Percentiles rank a stretch among this genome's conserved stretches.
phyloP scores from a whole-genome alignment of 306 rosid species.

The Sicyos baderoa region DNA sequence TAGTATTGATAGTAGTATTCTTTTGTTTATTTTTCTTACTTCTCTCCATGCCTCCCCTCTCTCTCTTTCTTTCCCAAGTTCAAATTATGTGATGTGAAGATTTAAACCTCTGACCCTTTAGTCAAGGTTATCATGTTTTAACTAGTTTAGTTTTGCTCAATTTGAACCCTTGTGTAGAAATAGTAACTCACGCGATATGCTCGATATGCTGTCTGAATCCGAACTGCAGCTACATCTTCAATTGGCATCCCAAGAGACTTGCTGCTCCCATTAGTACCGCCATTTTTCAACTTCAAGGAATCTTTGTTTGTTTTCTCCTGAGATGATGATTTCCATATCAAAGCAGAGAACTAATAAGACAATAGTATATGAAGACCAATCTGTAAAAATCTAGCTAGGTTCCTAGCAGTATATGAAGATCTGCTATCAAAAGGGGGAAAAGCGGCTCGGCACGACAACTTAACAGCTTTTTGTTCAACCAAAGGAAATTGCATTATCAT shows the following conservation, averaged over 20 bases:
- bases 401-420: neutral
- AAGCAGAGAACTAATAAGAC: slow-evolving; percentile 10
- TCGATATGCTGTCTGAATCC: slow-evolving; percentile 84
- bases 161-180: slow-evolving; percentile 7
- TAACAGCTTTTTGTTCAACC: neutral
- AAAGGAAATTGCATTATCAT: slow-evolving; percentile 16
- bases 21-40: neutral
- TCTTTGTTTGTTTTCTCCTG: slow-evolving; percentile 34
- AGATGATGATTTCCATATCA: slow-evolving; percentile 43
- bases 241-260: slow-evolving; percentile 36
- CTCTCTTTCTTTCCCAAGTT: neutral
- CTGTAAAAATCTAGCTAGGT: slow-evolving; percentile 3
- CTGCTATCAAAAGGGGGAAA: neutral
- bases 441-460: neutral
- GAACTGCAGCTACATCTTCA: slow-evolving; percentile 72
- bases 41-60: neutral
- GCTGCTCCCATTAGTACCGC: slow-evolving; percentile 28
- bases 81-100: neutral
- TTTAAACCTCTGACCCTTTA: neutral
- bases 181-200: slow-evolving; percentile 50
- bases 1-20: neutral
- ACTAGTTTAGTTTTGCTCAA: neutral
- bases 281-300: slow-evolving; percentile 30
- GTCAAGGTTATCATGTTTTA: neutral
- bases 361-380: neutral